A percentile compares a stretch with the other conserved stretches of the same genome.
Conservation (phyloP, 2,329 filamentous ascomycete species). For the Penicillium sp. region DNA sequence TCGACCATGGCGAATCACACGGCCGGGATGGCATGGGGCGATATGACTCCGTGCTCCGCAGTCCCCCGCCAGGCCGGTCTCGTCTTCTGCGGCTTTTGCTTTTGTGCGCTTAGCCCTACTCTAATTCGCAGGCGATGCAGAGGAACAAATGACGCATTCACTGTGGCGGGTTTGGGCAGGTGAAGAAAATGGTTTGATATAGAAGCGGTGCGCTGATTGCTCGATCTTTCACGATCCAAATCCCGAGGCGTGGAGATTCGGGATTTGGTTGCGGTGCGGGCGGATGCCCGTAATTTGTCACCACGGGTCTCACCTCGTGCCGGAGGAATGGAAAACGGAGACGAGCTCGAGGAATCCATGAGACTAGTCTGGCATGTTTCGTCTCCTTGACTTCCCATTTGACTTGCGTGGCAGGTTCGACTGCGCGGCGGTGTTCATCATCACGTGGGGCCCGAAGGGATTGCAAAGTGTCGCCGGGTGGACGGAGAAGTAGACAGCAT, state of each 20-base stretch:
- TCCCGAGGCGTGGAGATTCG: conserved; percentile 33
- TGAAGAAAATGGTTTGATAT: conserved; percentile 28
- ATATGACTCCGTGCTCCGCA: conserved; percentile 17
- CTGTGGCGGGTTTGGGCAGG: conserved; percentile 1
- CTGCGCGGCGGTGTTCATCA: background rate
- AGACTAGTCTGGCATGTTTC: conserved; percentile 2
- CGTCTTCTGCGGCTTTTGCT: background rate
- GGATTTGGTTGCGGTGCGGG: conserved; percentile 31
- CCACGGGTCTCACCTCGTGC: conserved; percentile 1
- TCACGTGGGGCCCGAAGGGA: background rate
- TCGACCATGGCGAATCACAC: conserved; percentile 26
- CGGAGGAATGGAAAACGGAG: conserved; percentile 2
- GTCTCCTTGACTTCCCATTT: background rate
- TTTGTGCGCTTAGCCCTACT: background rate
- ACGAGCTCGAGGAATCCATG: conserved; percentile 5
- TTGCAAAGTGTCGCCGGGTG: background rate
- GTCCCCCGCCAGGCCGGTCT: conserved; percentile 5
- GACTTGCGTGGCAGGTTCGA: background rate
- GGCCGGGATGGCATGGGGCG: conserved; percentile 14
- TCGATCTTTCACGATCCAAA: conserved; percentile 30
- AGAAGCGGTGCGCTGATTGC: conserved; percentile 32
- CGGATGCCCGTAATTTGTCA: conserved; percentile 15
- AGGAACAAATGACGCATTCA: conserved; percentile 1
- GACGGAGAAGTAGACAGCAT: background rate
- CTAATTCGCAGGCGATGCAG: background rate